Base-by-base conservation (phyloP, 345 rosid genomes). In the Populus pruinosa region DNA sequence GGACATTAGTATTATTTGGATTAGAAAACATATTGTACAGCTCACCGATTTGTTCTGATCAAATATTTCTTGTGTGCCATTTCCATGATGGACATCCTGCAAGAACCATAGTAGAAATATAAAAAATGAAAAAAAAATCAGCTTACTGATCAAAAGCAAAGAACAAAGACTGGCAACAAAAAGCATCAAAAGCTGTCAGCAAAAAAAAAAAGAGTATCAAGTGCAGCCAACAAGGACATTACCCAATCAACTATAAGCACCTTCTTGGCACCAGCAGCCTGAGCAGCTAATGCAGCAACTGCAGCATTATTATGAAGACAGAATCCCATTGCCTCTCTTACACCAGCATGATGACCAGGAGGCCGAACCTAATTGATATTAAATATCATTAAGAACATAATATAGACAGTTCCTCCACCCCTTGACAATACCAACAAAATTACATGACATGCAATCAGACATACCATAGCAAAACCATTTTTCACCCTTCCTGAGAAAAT, bases 241-340 rank as follows among this genome's bases (percentile, higher is more conserved):
- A 91, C 97, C 98, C 99, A 93, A 78, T 96, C 99, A 77, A 96
- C 89, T 81, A 96, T 96, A 50, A 96, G 89, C 83, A 96, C 97
- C 77, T 89, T 96, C 92, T 85, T 89, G 5, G 97, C 98, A 74
- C 98, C 99, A 16, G 97, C 97, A 87, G 80, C 89, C 84, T 90
- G 97, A 74, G 97, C 97, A 71, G 94, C 94, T 80, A 94, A 83
- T 49, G 95, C 97, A 85, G 99, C 97, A 83, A 94, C 87, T 6
- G 99, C 99, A 78, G 99, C 98, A 89, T 96, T 96, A 77, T 96
- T 93, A 88, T 96, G 99, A 72, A 96, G 98, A 87, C 99, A 96
- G 85, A 96, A 96, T 71, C 99, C 98, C 97, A 94, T 94, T 55
- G 98, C 89, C 74, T 93, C 94, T 76, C 78, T 88, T 75, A 93